A percentile compares a stretch with the other conserved stretches of the same genome.
Evolutionary conservation across 192 early-diverging fungal species (phyloP).

Genomic region (Coemansia reversa): DNA sequence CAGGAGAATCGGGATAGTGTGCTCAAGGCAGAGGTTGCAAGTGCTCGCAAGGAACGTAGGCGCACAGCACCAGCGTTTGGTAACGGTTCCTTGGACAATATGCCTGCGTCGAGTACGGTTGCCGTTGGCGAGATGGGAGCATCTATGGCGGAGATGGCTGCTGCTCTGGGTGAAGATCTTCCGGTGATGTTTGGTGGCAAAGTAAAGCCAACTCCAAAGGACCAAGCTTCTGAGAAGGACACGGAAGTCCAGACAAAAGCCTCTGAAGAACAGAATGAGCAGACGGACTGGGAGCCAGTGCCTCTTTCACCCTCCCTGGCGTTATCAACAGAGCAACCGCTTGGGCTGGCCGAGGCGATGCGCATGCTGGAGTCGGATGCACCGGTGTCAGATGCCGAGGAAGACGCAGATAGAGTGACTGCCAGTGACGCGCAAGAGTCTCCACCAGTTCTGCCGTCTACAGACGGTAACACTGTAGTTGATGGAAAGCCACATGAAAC

Average conservation of each 20-base stretch:
- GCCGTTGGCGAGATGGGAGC: constrained; percentile 6
- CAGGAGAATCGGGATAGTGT: too few relatives aligned
- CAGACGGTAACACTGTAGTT: too few relatives aligned
- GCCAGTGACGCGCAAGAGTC: too few relatives aligned
- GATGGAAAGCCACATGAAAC: too few relatives aligned
- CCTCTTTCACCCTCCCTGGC: constrained; percentile 6
- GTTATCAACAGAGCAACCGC: constrained; percentile 10
- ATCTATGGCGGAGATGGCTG: constrained; percentile 41
- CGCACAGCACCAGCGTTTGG: constrained; percentile 19
- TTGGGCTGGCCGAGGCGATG: constrained; percentile 30
- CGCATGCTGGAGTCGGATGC: constrained; percentile 5
- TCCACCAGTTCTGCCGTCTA: too few relatives aligned
- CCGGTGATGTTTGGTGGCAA: constrained; percentile 14
- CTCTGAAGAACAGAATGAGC: neutral
- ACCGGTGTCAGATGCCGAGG: neutral
- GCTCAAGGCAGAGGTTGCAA: neutral
- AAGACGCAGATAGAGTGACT: neutral
- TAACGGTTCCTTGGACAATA: too few relatives aligned
- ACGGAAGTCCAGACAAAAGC: neutral
- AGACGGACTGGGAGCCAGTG: constrained; percentile 7
- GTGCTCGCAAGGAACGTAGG: constrained; percentile 17
- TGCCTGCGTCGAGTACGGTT: too few relatives aligned
- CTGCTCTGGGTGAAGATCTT: constrained; percentile 46
- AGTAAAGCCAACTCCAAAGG: constrained; percentile 1
- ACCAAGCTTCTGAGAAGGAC: neutral